These are phyloP conservation scores for Annulohypoxylon truncatum DNA, from an alignment of 2,329 filamentous ascomycete species.

Conservation along the genomic window DNA sequence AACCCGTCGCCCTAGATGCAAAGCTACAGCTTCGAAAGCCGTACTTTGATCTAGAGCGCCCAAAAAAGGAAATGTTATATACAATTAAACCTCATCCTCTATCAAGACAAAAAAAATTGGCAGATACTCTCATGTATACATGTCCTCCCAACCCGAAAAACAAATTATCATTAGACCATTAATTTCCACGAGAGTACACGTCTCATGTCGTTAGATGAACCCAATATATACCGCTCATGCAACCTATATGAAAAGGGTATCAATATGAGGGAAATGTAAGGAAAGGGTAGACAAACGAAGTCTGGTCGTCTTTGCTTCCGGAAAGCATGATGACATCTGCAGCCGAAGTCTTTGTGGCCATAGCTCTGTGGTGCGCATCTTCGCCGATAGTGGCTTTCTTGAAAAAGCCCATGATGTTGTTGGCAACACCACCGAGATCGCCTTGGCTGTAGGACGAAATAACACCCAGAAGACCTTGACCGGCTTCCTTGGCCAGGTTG, in stretches of 20 bases:
- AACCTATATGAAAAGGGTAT: constrained; percentile 18
- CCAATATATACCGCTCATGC: constrained; percentile 5
- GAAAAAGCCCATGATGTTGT: constrained; percentile 82
- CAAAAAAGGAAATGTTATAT: constrained; percentile 43
- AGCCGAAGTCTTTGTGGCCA: constrained; percentile 90
- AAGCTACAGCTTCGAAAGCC: constrained; percentile 52
- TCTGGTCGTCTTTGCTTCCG: constrained; percentile 95
- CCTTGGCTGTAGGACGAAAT: constrained; percentile 84
- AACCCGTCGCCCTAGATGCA: constrained; percentile 60
- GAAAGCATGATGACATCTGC: constrained; percentile 99
- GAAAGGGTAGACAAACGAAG: constrained; percentile 71
- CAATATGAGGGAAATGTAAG: constrained; percentile 36
- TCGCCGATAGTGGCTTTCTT: constrained; percentile 85
- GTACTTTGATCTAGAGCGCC: constrained; percentile 58
- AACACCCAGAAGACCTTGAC: constrained; percentile 76
- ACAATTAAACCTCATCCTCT: constrained; percentile 38
- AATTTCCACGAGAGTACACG: constrained; percentile 20
- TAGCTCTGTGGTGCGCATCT: constrained; percentile 81
- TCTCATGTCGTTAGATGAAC: constrained; percentile 10
- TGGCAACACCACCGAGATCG: constrained; percentile 84
- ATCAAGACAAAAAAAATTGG: neutral
- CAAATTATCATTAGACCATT: constrained; percentile 10
- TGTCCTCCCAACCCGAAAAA: neutral
- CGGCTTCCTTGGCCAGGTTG: constrained; percentile 83
- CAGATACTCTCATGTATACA: neutral